Percentiles rank a stretch among this genome's conserved stretches.
These are phyloP conservation scores for Talaromyces albobiverticillius DNA, from an alignment of 2,329 filamentous ascomycete genomes.

Conservation along the genomic window DNA sequence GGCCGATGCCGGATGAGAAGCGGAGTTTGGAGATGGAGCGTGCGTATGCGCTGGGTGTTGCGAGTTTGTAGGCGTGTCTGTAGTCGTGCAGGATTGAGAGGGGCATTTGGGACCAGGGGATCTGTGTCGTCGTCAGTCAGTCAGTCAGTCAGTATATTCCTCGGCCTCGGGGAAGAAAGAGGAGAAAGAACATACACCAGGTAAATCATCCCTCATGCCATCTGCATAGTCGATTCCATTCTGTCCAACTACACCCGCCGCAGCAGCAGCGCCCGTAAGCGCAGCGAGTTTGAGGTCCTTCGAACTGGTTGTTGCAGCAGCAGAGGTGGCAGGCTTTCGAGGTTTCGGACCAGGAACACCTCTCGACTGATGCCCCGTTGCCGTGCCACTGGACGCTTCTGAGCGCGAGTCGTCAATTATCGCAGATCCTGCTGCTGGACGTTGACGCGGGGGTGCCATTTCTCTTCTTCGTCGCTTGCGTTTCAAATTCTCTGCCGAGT, in stretches of 20 bases:
- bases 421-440: conserved; percentile 15
- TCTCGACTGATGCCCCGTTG: conserved; percentile 30
- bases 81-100: conserved; percentile 48
- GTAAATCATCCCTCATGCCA: conserved; percentile 8
- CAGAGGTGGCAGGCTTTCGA: conserved; percentile 23
- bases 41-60: conserved; percentile 43
- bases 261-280: conserved; percentile 13
- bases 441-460: conserved; percentile 48
- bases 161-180: neutral
- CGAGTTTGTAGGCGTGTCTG: conserved; percentile 46
- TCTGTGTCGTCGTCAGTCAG: no score
- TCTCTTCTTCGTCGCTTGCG: no score
- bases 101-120: conserved; percentile 43
- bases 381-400: conserved; percentile 42
- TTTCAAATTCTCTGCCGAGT: no score
- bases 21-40: conserved; percentile 46
- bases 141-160: neutral
- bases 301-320: conserved; percentile 16
- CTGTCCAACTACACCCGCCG: neutral
- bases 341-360: conserved; percentile 28
- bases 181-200: conserved; percentile 6
- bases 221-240: conserved; percentile 1
- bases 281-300: conserved; percentile 23
- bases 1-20: conserved; percentile 45
- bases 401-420: conserved; percentile 46